Base-by-base conservation (phyloP, 305 asterid genomes). In the Fraxinus xanthoxyloides region DNA sequence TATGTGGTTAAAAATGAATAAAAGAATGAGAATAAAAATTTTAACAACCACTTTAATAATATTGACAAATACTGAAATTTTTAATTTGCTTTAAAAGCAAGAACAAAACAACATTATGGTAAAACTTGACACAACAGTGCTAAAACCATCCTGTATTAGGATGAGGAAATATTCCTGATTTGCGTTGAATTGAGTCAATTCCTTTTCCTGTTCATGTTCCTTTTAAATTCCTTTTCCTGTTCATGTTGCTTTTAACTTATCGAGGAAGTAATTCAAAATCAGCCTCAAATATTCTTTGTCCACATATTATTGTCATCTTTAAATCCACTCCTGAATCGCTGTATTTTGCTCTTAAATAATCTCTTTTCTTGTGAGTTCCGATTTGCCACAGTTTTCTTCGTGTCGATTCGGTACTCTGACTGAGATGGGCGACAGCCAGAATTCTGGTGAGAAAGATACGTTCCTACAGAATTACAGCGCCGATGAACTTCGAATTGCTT, bases 401-500 rank as follows among this genome's bases (percentile, higher is more conserved):
- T 72, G 79, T 77, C 28, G 76, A 79, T 80, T 77, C 83, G 70
- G 75, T 38, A 63, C 30, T 63, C 30, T 23, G 34, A 10, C 43
- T 67, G 77, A 82, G 67, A 88, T 87, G 90, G 85, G 82, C 67
- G 80, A 82, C 75, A 79, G 77, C 73, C 81, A 59, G 76, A 43
- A 43, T 59, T 40, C 69, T 74, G 43, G 59, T 17, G 78, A 79
- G 72, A 85, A 79, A 83, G 93, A 94, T 74, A 85, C 92, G 1
- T 92, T 96, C 81, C 84, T 96, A 76, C 88, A 77, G 21, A 88
- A 89, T 26, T 96, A 81, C 88, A 81, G 81, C 84, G 86, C 89
- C 30, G 74, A 79, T 4, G 99, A 96, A 38, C 91, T 92, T 70
- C 84, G 86, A 77, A 89, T 88, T 84, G 99, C 98, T 80, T 92